phyloP scores from a whole-genome alignment of 78 protist genomes.

The Planoprotostelium fungivorum region DNA sequence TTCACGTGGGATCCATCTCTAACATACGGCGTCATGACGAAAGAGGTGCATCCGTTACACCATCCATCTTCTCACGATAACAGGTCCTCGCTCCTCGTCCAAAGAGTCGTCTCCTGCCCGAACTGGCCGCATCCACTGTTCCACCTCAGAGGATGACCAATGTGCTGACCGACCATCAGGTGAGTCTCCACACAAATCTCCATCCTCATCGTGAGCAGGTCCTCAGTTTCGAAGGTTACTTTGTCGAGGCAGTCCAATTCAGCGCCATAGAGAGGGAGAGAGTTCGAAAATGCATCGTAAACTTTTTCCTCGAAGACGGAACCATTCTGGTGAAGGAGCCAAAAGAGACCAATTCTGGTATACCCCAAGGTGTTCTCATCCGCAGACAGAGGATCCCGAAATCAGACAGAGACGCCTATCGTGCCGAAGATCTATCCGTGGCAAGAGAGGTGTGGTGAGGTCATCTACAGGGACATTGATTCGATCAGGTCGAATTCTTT shows the following conservation, averaged over 20 bases:
- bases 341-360: slow-evolving; percentile 33
- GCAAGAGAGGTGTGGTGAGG: slow-evolving; percentile 35
- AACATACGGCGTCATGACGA: background rate
- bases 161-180: background rate
- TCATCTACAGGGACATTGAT: background rate
- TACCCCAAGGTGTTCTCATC: slow-evolving; percentile 54
- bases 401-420: background rate
- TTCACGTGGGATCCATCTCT: background rate
- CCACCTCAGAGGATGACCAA: background rate
- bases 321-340: slow-evolving; percentile 50
- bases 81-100: background rate
- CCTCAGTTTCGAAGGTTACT: slow-evolving; percentile 53
- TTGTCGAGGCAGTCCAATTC: slow-evolving; percentile 46
- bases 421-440: slow-evolving; percentile 37
- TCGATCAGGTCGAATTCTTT: background rate
- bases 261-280: slow-evolving; percentile 20
- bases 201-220: slow-evolving; percentile 5
- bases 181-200: background rate
- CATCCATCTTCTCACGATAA: background rate
- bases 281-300: slow-evolving; percentile 16
- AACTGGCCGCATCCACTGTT: background rate
- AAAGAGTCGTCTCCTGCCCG: background rate
- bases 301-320: slow-evolving; percentile 38
- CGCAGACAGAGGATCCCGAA: slow-evolving; percentile 14
- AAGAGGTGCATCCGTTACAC: background rate